These are phyloP conservation scores for Babesia bigemina DNA, from an alignment of 169 alveolate genomes.

Conservation along the genomic window DNA sequence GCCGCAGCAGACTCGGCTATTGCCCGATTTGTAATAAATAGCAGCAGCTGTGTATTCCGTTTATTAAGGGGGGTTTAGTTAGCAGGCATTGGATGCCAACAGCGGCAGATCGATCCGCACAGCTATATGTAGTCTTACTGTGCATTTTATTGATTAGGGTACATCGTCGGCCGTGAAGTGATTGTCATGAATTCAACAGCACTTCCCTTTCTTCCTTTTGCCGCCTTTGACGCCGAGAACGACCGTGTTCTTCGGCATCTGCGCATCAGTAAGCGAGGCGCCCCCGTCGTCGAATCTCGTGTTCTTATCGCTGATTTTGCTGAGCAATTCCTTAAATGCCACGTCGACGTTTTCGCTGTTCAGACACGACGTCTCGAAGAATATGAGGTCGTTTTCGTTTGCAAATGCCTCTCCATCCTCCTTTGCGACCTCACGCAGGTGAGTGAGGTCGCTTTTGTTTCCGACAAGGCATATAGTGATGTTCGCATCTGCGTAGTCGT, in stretches of 20 bases:
- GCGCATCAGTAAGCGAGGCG: constrained; percentile 3
- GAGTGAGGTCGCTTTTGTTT: constrained; percentile 94
- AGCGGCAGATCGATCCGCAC: too few relatives aligned
- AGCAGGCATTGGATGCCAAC: too few relatives aligned
- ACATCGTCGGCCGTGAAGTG: too few relatives aligned
- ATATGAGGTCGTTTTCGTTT: constrained; percentile 87
- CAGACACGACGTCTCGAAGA: constrained; percentile 96
- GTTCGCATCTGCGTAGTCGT: constrained; percentile 95
- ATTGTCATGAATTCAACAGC: background rate
- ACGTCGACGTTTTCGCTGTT: constrained; percentile 93
- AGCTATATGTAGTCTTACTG: too few relatives aligned
- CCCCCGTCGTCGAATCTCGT: constrained; percentile 42
- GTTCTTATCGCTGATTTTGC: constrained; percentile 74
- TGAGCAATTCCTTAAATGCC: constrained; percentile 86
- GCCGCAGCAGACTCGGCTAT: too few relatives aligned
- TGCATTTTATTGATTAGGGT: too few relatives aligned
- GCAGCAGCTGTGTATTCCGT: too few relatives aligned
- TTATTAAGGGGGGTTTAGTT: too few relatives aligned
- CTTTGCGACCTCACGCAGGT: constrained; percentile 85
- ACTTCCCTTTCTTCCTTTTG: constrained; percentile 26
- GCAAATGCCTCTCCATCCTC: constrained; percentile 93
- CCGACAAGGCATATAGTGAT: constrained; percentile 96
- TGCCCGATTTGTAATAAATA: too few relatives aligned
- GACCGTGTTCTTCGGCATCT: constrained; percentile 33
- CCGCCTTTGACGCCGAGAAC: constrained; percentile 17